Evolutionary conservation across 345 rosid genomes (phyloP).

Genomic region (Gynandropsis gynandra): DNA sequence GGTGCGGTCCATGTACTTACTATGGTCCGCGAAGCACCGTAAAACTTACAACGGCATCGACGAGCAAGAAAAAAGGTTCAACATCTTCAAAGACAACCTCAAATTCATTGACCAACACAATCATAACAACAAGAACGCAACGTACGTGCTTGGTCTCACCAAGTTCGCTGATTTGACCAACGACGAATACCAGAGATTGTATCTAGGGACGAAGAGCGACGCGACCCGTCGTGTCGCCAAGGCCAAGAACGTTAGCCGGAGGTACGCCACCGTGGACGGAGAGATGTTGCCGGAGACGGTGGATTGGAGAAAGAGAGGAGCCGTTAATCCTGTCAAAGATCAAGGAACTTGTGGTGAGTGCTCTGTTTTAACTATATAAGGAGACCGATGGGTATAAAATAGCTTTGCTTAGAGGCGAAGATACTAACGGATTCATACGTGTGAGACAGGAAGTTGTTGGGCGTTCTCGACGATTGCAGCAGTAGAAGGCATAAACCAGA

Average conservation of each 20-base stretch:
- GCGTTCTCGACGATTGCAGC: slow-evolving; percentile 90
- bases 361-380: neutral
- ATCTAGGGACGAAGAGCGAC: slow-evolving; percentile 26
- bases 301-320: slow-evolving; percentile 72
- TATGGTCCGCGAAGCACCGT: slow-evolving; percentile 44
- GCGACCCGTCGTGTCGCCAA: slow-evolving; percentile 30
- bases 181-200: slow-evolving; percentile 42
- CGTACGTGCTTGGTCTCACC: slow-evolving; percentile 49
- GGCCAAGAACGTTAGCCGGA: slow-evolving; percentile 25
- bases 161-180: slow-evolving; percentile 61
- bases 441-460: slow-evolving; percentile 98
- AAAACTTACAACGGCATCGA: slow-evolving; percentile 48
- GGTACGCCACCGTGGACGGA: slow-evolving; percentile 32
- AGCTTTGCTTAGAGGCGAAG: neutral
- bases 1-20: slow-evolving; percentile 40
- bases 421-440: neutral
- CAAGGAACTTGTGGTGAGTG: slow-evolving; percentile 58
- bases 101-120: slow-evolving; percentile 51
- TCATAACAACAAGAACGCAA: slow-evolving; percentile 22
- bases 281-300: slow-evolving; percentile 48
- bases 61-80: slow-evolving; percentile 42
- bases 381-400: too few species aligned
- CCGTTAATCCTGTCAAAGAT: slow-evolving; percentile 54
- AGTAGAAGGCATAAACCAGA: slow-evolving; percentile 85
- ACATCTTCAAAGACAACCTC: slow-evolving; percentile 57